Conservation (phyloP, 2,329 filamentous ascomycete species). For the Fusarium guadeloupense region DNA sequence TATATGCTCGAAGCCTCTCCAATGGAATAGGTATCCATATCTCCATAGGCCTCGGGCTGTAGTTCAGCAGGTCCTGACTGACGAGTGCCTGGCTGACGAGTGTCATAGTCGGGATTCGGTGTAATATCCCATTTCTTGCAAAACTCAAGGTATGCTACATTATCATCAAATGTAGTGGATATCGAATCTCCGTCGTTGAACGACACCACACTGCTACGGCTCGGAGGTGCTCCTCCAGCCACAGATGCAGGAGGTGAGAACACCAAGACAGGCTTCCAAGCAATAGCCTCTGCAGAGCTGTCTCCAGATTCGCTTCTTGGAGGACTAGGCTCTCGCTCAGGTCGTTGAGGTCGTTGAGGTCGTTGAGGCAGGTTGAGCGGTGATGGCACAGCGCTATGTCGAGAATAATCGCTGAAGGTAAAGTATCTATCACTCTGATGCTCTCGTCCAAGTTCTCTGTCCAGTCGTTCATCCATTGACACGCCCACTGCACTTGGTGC, state of each 20-base stretch:
- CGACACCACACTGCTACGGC: background rate
- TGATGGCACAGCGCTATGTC: slow-evolving; percentile 13
- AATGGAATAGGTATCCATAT: background rate
- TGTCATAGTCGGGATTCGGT: background rate
- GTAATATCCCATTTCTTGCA: slow-evolving; percentile 9
- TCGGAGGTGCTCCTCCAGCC: background rate
- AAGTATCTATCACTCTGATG: background rate
- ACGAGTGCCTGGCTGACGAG: background rate
- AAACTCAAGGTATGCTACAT: slow-evolving; percentile 22
- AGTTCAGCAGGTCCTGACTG: background rate
- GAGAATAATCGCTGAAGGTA: slow-evolving; percentile 19
- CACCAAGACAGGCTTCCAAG: slow-evolving; percentile 24
- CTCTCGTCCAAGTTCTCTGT: background rate
- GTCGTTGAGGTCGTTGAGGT: background rate
- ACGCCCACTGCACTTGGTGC: background rate
- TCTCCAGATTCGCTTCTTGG: background rate
- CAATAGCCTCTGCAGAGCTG: background rate
- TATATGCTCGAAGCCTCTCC: slow-evolving; percentile 33
- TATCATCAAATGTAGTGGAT: background rate
- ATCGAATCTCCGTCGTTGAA: background rate
- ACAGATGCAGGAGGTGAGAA: slow-evolving; percentile 5
- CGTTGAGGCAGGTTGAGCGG: slow-evolving; percentile 1
- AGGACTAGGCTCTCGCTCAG: background rate
- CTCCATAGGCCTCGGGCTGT: background rate
- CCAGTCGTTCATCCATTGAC: background rate